phyloP scores from a whole-genome alignment of 148 eudicot genomes.

The Rhododendron williamsianum region DNA sequence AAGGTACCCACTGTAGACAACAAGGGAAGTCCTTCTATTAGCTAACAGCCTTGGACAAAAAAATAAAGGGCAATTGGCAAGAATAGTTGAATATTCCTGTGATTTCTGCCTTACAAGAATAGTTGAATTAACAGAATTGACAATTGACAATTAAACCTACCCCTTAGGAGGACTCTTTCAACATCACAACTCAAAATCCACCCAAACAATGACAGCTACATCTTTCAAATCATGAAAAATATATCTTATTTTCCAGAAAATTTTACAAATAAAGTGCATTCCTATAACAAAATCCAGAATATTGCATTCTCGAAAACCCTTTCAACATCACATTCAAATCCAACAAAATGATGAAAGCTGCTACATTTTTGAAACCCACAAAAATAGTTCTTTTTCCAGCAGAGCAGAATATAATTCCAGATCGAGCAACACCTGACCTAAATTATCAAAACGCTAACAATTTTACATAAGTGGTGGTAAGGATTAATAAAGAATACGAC shows the following conservation, averaged over 20 bases:
- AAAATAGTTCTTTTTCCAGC: not conserved
- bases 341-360: not conserved
- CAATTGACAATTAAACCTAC: not conserved
- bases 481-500: not conserved
- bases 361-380: not conserved
- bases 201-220: not conserved
- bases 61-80: not conserved
- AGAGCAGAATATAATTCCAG: not conserved
- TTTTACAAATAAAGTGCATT: not conserved
- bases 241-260: not conserved
- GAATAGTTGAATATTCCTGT: not conserved
- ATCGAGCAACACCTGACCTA: not conserved
- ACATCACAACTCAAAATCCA: not conserved
- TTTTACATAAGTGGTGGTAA: not conserved
- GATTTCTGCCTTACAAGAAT: not conserved
- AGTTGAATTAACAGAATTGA: not conserved
- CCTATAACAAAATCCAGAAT: not conserved
- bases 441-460: not conserved
- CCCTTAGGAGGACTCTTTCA: not conserved
- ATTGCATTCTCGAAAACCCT: not conserved
- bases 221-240: not conserved
- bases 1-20: constrained; percentile 59
- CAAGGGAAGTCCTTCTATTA: not conserved
- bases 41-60: not conserved
- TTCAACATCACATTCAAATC: not conserved